Conservation (phyloP, 805 yeast species). For the Metschnikowia henanensis region DNA sequence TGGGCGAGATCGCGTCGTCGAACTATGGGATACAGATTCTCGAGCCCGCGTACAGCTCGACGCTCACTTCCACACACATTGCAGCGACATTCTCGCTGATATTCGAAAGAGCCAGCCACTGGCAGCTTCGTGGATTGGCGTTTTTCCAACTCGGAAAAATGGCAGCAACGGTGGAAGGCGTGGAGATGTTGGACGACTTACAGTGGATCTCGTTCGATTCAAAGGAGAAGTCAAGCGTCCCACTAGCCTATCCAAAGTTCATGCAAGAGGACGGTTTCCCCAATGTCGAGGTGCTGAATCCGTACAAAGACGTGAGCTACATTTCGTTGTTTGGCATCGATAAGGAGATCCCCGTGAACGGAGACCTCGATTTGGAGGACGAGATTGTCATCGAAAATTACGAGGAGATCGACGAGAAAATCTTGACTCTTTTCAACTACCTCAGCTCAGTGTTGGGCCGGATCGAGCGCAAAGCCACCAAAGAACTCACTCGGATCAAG, state of each 20-base stretch:
- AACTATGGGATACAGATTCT: constrained; percentile 58
- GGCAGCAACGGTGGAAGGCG: constrained; percentile 72
- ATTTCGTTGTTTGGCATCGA: constrained; percentile 14
- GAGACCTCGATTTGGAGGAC: constrained; percentile 16
- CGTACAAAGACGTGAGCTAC: constrained; percentile 17
- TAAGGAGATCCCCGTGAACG: constrained; percentile 9
- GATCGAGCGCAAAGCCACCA: constrained; percentile 55
- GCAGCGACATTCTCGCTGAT: constrained; percentile 47
- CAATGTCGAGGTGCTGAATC: constrained; percentile 14
- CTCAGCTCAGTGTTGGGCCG: constrained; percentile 43
- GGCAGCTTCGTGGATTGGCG: constrained; percentile 74
- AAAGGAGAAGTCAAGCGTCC: background rate
- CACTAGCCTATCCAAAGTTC: constrained; percentile 18
- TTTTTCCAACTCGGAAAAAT: constrained; percentile 76
- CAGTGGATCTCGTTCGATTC: constrained; percentile 52
- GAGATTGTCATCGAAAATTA: constrained; percentile 15
- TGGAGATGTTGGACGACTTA: constrained; percentile 78
- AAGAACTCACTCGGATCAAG: constrained; percentile 56
- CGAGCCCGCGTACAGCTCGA: constrained; percentile 30
- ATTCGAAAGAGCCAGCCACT: constrained; percentile 34
- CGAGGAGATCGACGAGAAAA: constrained; percentile 22
- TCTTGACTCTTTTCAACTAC: constrained; percentile 45
- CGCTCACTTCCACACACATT: constrained; percentile 28
- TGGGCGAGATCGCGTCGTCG: constrained; percentile 80
- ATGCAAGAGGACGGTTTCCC: constrained; percentile 18